phyloP scores from a whole-genome alignment of 495 filamentous ascomycete species.

The Bacidia rubella region DNA sequence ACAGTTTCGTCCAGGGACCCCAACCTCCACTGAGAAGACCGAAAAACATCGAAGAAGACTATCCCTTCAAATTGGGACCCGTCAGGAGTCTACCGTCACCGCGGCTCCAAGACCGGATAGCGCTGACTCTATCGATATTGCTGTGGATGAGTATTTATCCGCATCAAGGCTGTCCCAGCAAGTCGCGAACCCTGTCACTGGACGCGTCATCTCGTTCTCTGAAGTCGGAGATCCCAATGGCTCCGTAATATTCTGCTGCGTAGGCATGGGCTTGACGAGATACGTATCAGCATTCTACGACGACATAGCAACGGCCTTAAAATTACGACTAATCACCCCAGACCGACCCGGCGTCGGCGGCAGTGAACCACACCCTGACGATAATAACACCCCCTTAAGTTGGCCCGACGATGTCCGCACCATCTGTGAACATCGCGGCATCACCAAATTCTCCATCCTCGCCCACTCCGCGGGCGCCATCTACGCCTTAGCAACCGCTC shows the following conservation, averaged over 20 bases:
- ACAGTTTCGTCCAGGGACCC: conserved; percentile 25
- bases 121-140: conserved; percentile 72
- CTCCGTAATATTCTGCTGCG: conserved; percentile 87
- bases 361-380: conserved; percentile 70
- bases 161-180: conserved; percentile 76
- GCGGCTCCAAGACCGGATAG: conserved; percentile 31
- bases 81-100: conserved; percentile 5
- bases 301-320: conserved; percentile 79
- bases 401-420: conserved; percentile 97
- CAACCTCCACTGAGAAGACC: conserved; percentile 19
- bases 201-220: conserved; percentile 84
- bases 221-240: conserved; percentile 91
- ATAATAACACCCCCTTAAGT: conserved; percentile 69
- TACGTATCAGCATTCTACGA: conserved; percentile 98
- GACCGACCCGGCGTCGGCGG: conserved; percentile 92
- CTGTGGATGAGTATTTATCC: conserved; percentile 72
- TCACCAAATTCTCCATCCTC: conserved; percentile 92
- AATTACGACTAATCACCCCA: conserved; percentile 79
- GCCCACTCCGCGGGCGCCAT: conserved; percentile 97
- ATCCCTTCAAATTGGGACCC: conserved; percentile 18
- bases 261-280: conserved; percentile 93
- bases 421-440: conserved; percentile 83
- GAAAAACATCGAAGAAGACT: conserved; percentile 30
- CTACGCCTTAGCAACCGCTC: conserved; percentile 88
- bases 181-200: conserved; percentile 70